Base-by-base conservation (phyloP, 495 filamentous ascomycete species). In the Aspergillus olivimuriae region DNA sequence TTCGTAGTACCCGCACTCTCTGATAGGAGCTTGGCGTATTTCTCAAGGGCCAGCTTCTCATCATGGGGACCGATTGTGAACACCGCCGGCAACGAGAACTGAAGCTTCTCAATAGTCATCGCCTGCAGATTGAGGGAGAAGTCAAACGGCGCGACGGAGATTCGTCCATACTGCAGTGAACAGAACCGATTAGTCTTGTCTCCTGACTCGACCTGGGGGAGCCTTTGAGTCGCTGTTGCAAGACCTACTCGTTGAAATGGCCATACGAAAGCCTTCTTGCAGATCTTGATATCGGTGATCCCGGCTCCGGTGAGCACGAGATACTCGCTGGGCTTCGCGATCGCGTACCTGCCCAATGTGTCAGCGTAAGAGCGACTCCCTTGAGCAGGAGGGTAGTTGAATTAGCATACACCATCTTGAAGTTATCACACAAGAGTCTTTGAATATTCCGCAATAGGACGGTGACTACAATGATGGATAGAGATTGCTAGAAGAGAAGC, bases 61-160 rank as follows among this genome's bases (percentile, higher is more conserved):
- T 86, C 77, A 43, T 85, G 75, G 20, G 87, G 86, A 26, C 86
- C 86, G 47, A 91, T 80, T 17, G 87, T 91, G 61, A 91, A 89
- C 32, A 89, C 83, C n/a, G 86, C 84, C 8, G 86, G 86, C 4
- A 88, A 73, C 18, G 76, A 66, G 58, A 87, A 87, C 36, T 87
- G 82, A 8, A 91, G 72, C 63, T 89, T 91, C 61, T 90, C 86
- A 44, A 80, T 72, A 16, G 84, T 91, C 85, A 89, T 91, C 20
- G 86, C 86, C 59, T 88, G 83, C 3, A 90, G 74, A 35, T 73
- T 77, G 61, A 90, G 80, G 26, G 73, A 72, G 57, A 86, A 87
- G 60, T 89, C 85, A 60, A 84, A 85, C 0, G 87, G 87, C 45
- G 83, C 78, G 39, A 89, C 81, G 17, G 69, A 74, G 55, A 83